A percentile compares a stretch with the other conserved stretches of the same genome.
Conservation (phyloP, 176 grass and related monocot genomes). For the Elymus sibiricus region DNA sequence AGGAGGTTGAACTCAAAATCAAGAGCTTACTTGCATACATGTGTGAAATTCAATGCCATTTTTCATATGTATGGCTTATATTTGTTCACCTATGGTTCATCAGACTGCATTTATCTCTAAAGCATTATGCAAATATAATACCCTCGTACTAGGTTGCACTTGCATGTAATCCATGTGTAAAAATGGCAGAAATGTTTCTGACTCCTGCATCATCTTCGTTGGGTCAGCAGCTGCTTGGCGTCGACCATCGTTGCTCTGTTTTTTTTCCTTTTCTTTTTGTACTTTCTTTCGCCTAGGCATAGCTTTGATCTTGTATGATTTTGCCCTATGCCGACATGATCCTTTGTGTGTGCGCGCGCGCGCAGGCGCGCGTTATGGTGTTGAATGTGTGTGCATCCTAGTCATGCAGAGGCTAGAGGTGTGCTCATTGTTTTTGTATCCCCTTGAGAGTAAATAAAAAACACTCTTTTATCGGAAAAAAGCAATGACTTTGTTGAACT, state of each 20-base stretch:
- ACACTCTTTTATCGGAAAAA: too few species aligned
- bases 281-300: too few species aligned
- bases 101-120: neutral
- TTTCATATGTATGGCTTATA: neutral
- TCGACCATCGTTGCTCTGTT: too few species aligned
- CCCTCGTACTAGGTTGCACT: neutral
- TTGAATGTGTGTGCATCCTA: too few species aligned
- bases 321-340: too few species aligned
- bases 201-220: neutral
- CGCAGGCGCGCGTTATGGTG: too few species aligned
- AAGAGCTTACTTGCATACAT: neutral
- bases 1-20: neutral
- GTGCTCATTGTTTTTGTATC: neutral
- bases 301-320: too few species aligned
- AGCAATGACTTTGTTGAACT: neutral
- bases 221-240: too few species aligned
- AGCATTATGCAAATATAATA: neutral
- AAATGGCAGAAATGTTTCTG: neutral
- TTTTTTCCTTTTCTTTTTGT: too few species aligned
- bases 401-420: too few species aligned
- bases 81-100: neutral
- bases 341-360: too few species aligned
- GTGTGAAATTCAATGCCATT: neutral
- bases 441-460: too few species aligned
- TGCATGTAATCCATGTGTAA: neutral